Evolutionary conservation across 257 asterid genomes (phyloP), one percentile per base, ranked within the genome.

Genomic region (Eucommia ulmoides): DNA sequence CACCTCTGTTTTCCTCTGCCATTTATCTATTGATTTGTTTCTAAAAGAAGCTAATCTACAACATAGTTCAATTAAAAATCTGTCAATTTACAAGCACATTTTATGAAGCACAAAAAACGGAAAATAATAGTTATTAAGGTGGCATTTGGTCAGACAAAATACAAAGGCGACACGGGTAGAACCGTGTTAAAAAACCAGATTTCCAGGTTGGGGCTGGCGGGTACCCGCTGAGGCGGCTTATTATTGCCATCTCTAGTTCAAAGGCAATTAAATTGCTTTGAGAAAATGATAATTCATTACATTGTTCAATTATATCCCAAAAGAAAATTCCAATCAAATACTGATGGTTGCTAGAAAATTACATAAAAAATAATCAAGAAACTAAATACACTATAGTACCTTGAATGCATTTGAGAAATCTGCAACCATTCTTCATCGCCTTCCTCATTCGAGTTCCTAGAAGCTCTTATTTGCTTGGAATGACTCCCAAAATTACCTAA

Each of bases 1-100:
- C 65, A 91, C 88, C 60, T 85, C 93, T 61, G 95, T 72, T 79
- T 86, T 91, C 56, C 95, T 71, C 53, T 91, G 98, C 98, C 98
- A 91, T 75, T 81, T 86, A 76, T 91, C 96, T 56, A 86, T 75
- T 14, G 96, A 76, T 61, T 80, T 81, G 63, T 91, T 75, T 78
- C 93, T 81, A 72, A 73, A 91, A 29, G 82, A 52, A 56, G 79
- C 71, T 84, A 83, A 71, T 62, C 98, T 91, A 61, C 78, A 68
- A 59, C 24, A 65, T 25, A 59, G 29, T 38, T 49, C 24, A 54
- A 49, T 35, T 38, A 46, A 38, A 29, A 24, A 41, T 45, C 42
- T 59, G 38, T n/a, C n/a, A 20, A 21, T 24, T 23, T 21, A 50
- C 52, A 41, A 41, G 48, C 5, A 9, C 11, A 15, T 10, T 2